These are phyloP conservation scores for Glomus cerebriforme DNA, from an alignment of 192 early-diverging fungal genomes.

Conservation along the genomic window DNA sequence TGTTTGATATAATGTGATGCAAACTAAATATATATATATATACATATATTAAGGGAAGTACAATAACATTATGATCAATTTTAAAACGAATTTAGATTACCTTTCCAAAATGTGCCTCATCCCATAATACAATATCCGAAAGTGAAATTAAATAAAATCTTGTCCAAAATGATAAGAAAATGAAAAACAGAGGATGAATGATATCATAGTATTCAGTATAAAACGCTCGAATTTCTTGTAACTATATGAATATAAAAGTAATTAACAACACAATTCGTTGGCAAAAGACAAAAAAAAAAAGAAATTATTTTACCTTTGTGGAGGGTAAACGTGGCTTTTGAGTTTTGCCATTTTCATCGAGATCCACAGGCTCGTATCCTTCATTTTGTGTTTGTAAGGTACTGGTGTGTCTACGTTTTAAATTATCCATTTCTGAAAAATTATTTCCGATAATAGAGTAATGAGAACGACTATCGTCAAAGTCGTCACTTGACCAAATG, in stretches of 20 bases:
- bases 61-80: background rate
- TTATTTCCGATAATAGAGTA: background rate
- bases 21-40: constrained; percentile 60
- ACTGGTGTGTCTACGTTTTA: background rate
- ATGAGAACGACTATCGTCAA: background rate
- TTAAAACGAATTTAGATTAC: constrained; percentile 28
- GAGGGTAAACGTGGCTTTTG: background rate
- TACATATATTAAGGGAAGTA: background rate
- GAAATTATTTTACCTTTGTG: background rate
- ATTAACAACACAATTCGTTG: background rate
- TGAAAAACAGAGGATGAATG: constrained; percentile 56
- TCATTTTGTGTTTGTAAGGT: background rate
- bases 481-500: background rate
- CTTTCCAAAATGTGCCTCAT: constrained; percentile 71
- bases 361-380: background rate
- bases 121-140: constrained; percentile 70
- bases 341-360: background rate
- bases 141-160: constrained; percentile 66
- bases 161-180: constrained; percentile 64
- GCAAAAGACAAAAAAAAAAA: background rate
- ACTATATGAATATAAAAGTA: constrained; percentile 24
- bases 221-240: constrained; percentile 39
- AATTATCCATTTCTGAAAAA: background rate
- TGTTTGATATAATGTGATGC: constrained; percentile 90
- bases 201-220: constrained; percentile 52